Conservation (phyloP, 108 stramenopile genomes). For the Parietichytrium sp. region DNA sequence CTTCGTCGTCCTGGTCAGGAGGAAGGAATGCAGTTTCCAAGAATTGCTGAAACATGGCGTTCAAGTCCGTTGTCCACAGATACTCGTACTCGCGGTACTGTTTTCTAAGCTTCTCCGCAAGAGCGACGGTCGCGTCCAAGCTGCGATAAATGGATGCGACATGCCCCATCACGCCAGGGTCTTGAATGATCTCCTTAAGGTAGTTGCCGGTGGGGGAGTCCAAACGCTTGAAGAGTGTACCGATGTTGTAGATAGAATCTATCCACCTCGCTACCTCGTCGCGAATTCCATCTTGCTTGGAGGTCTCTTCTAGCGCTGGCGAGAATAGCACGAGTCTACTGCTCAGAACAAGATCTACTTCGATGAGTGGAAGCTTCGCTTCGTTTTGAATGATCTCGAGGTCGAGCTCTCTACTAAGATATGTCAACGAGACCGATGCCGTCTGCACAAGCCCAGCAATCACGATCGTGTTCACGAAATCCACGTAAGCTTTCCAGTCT, state of each 20-base stretch:
- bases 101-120: conserved; percentile 37
- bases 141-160: conserved; percentile 46
- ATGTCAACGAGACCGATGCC: conserved; percentile 30
- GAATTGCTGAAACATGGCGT: conserved; percentile 57
- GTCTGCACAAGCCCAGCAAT: conserved; percentile 44
- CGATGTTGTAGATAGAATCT: conserved; percentile 40
- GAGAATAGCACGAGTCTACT: neutral
- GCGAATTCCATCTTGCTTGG: conserved; percentile 9
- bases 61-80: conserved; percentile 62
- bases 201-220: conserved; percentile 59
- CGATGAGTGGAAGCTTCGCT: conserved; percentile 21
- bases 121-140: conserved; percentile 50
- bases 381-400: conserved; percentile 40
- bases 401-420: conserved; percentile 45
- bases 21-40: conserved; percentile 38
- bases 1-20: neutral
- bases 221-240: conserved; percentile 50
- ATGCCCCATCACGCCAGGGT: conserved; percentile 33
- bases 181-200: conserved; percentile 55
- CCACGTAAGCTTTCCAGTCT: conserved; percentile 60
- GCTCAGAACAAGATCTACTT: conserved; percentile 26
- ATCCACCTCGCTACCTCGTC: conserved; percentile 46
- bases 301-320: neutral
- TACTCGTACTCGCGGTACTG: conserved; percentile 58
- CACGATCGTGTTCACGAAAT: conserved; percentile 55